These are phyloP conservation scores for Neurospora sublineolata DNA, from an alignment of 495 filamentous ascomycete genomes.

Conservation along the genomic window DNA sequence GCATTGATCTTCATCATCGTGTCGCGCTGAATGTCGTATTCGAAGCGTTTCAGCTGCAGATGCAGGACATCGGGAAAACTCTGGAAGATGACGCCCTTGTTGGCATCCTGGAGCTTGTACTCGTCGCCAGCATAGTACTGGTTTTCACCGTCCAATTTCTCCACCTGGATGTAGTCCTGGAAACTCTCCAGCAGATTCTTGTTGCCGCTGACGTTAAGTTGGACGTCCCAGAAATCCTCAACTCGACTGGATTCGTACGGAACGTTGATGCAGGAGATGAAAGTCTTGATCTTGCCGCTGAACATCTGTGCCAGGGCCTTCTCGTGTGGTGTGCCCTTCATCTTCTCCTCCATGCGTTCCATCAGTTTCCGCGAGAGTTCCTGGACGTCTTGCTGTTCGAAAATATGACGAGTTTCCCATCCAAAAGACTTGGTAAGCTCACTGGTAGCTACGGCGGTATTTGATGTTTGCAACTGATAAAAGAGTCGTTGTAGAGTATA, in stretches of 20 bases:
- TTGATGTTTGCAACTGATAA: conserved; percentile 80
- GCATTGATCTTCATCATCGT: conserved; percentile 99
- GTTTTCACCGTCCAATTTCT: conserved; percentile 95
- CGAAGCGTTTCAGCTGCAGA: conserved; percentile 93
- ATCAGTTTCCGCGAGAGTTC: conserved; percentile 93
- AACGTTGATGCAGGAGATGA: conserved; percentile 97
- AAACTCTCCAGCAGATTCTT: conserved; percentile 90
- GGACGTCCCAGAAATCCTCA: conserved; percentile 98
- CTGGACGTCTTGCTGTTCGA: conserved; percentile 98
- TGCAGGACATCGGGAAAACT: conserved; percentile 92
- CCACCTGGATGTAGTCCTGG: conserved; percentile 88
- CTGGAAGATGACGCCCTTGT: conserved; percentile 94
- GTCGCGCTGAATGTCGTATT: conserved; percentile 90
- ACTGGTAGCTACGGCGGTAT: conserved; percentile 70
- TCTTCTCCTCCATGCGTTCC: conserved; percentile 89
- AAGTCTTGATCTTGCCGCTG: conserved; percentile 93
- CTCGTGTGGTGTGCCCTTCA: conserved; percentile 96
- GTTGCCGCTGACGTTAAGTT: conserved; percentile 90
- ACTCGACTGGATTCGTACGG: conserved; percentile 88
- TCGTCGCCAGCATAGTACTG: conserved; percentile 87
- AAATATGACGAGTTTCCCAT: conserved; percentile 96
- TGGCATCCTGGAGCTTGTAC: conserved; percentile 87
- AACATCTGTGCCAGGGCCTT: conserved; percentile 84
- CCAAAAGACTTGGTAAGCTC: conserved; percentile 94
- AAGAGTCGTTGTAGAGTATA: conserved; percentile 91